Conservation (phyloP, 805 yeast genomes). For the Wickerhamomyces bisporus region DNA sequence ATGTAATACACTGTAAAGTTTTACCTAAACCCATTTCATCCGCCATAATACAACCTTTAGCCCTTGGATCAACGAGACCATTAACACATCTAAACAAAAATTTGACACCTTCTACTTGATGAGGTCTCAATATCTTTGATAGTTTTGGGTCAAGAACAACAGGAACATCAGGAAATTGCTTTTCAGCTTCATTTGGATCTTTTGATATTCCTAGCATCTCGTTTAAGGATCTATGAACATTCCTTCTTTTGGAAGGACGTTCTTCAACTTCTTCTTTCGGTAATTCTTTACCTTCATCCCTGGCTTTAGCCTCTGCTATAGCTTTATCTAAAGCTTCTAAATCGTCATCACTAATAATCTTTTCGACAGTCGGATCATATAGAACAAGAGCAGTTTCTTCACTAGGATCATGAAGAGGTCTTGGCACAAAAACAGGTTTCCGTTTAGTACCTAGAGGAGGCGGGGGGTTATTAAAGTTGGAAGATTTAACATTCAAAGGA, state of each 20-base stretch:
- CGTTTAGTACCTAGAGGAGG: slow-evolving; percentile 83
- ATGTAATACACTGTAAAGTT: slow-evolving; percentile 81
- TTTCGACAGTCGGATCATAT: slow-evolving; percentile 91
- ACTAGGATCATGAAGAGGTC: slow-evolving; percentile 92
- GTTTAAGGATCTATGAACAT: slow-evolving; percentile 61
- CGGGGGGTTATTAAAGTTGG: slow-evolving; percentile 41
- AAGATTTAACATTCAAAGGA: slow-evolving; percentile 44
- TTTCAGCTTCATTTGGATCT: slow-evolving; percentile 42
- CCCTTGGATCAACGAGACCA: slow-evolving; percentile 76
- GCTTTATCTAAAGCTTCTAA: slow-evolving; percentile 28
- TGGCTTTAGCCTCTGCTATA: slow-evolving; percentile 21
- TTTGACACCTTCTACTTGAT: slow-evolving; percentile 93
- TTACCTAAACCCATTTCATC: slow-evolving; percentile 97
- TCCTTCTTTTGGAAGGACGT: slow-evolving; percentile 27
- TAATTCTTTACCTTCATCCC: slow-evolving; percentile 24
- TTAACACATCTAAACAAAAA: slow-evolving; percentile 88
- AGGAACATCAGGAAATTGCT: slow-evolving; percentile 77
- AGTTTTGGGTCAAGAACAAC: slow-evolving; percentile 92
- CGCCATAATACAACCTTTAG: slow-evolving; percentile 97
- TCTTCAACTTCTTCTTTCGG: slow-evolving; percentile 17
- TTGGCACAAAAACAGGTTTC: slow-evolving; percentile 65
- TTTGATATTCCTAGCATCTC: slow-evolving; percentile 73
- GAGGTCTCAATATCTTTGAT: slow-evolving; percentile 84
- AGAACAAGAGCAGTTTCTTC: slow-evolving; percentile 91
- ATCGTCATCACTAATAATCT: slow-evolving; percentile 23